phyloP scores from a whole-genome alignment of 2,329 filamentous ascomycete genomes.

The Cladosporium sp. region DNA sequence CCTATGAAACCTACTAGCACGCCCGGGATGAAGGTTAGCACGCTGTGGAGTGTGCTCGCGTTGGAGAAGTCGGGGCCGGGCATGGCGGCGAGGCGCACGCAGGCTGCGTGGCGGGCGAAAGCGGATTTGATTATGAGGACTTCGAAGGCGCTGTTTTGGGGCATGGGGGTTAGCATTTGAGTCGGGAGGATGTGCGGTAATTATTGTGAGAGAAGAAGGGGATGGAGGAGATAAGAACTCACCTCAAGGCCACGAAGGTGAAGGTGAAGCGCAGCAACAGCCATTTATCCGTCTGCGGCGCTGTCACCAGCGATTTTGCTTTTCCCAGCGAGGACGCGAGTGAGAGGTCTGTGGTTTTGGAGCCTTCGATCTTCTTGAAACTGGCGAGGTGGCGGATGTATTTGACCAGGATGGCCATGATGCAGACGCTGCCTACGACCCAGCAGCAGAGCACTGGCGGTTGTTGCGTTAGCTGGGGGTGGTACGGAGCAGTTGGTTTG shows the following conservation, averaged over 20 bases:
- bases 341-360: background rate
- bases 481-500: no score
- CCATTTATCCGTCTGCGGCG: slow-evolving; percentile 14
- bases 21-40: slow-evolving; percentile 23
- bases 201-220: no score
- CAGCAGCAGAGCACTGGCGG: slow-evolving; percentile 22
- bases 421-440: slow-evolving; percentile 22
- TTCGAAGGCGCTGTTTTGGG: slow-evolving; percentile 22
- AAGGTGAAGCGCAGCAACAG: slow-evolving; percentile 24
- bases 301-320: background rate
- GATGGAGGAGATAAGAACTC: no score
- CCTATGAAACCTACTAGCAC: slow-evolving; percentile 20
- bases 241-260: slow-evolving; percentile 21
- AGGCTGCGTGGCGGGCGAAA: slow-evolving; percentile 18
- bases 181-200: no score
- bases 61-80: slow-evolving; percentile 21
- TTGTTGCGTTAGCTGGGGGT: background rate
- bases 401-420: slow-evolving; percentile 24
- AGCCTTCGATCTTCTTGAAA: slow-evolving; percentile 15
- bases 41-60: slow-evolving; percentile 16
- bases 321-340: background rate
- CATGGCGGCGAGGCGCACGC: slow-evolving; percentile 1
- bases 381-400: slow-evolving; percentile 21
- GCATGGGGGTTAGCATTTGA: no score
- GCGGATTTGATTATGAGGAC: slow-evolving; percentile 19